phyloP scores from a whole-genome alignment of 2,329 filamentous ascomycete genomes.

The Huntiella savannae region DNA sequence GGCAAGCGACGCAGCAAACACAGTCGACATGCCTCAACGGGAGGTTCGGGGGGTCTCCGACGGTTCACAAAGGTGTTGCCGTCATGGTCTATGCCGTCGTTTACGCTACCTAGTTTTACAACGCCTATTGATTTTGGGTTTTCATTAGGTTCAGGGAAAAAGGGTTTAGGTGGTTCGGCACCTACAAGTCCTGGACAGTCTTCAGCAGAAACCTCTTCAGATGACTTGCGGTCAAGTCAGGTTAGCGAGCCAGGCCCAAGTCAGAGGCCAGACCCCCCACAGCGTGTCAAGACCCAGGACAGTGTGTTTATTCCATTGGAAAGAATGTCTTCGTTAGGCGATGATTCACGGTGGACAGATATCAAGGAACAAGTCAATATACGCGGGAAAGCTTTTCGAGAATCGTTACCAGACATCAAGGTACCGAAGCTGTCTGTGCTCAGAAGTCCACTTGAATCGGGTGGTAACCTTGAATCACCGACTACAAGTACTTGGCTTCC shows the following conservation, averaged over 20 bases:
- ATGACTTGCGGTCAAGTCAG: no score
- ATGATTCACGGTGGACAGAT: constrained; percentile 63
- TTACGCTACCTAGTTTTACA: constrained; percentile 4
- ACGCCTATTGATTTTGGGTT: constrained; percentile 5
- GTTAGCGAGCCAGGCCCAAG: neutral
- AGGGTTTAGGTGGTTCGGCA: no score
- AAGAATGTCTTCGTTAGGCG: constrained; percentile 62
- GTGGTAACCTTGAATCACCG: constrained; percentile 12
- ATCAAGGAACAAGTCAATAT: constrained; percentile 75
- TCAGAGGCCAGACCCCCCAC: neutral
- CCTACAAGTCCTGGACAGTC: no score
- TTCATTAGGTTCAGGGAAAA: no score
- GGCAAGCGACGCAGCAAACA: neutral
- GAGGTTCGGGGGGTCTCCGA: neutral
- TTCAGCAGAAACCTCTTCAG: no score
- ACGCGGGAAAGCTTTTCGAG: constrained; percentile 73
- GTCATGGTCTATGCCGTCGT: constrained; percentile 5
- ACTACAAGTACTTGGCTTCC: constrained; percentile 1
- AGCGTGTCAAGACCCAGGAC: constrained; percentile 31
- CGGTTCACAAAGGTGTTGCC: constrained; percentile 3
- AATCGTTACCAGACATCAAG: constrained; percentile 64
- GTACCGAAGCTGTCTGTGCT: constrained; percentile 43
- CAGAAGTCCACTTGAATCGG: constrained; percentile 17
- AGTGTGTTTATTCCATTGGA: constrained; percentile 62
- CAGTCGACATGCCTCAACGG: constrained; percentile 1